phyloP scores from a whole-genome alignment of 2,329 filamentous ascomycete genomes.

The Aphanocladium album region DNA sequence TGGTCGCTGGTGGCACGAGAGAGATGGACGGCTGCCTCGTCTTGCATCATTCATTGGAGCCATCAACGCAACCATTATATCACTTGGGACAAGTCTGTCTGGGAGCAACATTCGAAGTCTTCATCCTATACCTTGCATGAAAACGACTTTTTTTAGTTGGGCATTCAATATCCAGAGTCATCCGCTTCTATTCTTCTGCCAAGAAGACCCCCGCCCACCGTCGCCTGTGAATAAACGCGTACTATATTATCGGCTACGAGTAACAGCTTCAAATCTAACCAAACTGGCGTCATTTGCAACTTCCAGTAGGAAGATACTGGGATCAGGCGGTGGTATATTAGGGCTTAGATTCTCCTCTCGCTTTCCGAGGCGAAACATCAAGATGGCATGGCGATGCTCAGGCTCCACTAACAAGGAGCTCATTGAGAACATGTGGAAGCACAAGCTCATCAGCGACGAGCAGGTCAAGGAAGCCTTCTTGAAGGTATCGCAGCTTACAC shows the following conservation, averaged over 20 bases:
- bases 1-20: not conserved
- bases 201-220: not conserved
- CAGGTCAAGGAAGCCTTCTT: constrained; percentile 77
- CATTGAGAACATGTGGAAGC: constrained; percentile 68
- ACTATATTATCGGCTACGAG: not conserved
- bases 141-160: too few relatives aligned
- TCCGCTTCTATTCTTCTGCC: not conserved
- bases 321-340: constrained; percentile 3
- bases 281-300: constrained; percentile 3
- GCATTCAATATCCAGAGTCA: not conserved
- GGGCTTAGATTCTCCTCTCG: constrained; percentile 1
- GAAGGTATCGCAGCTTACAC: constrained; percentile 41
- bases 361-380: constrained; percentile 18
- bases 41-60: not conserved
- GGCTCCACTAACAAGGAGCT: constrained; percentile 70
- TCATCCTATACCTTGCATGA: too few relatives aligned
- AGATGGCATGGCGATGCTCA: constrained; percentile 88
- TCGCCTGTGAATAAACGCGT: not conserved
- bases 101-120: not conserved
- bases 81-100: not conserved
- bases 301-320: not conserved
- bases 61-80: constrained; percentile 2
- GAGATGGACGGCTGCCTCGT: not conserved
- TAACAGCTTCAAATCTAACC: not conserved
- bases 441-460: constrained; percentile 66